A percentile compares a stretch with the other conserved stretches of the same genome.
Evolutionary conservation across 331 rosid genomes (phyloP).

Genomic region (Arachis monticola): DNA sequence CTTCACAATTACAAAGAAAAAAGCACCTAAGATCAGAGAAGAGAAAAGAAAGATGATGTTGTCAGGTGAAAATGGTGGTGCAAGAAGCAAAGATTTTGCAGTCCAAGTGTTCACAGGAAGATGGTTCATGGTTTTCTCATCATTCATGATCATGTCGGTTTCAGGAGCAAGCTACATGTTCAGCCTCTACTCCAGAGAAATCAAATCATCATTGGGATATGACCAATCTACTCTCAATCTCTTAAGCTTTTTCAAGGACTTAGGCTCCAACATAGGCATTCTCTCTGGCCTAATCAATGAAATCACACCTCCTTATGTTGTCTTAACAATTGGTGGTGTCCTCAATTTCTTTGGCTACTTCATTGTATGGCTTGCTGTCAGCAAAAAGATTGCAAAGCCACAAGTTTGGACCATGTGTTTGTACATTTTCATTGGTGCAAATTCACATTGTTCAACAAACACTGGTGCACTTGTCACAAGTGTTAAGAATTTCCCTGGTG

Average conservation of each 20-base stretch:
- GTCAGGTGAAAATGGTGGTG: conserved; percentile 19
- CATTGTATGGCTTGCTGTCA: conserved; percentile 63
- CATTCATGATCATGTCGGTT: conserved; percentile 54
- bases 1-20: too few relatives aligned
- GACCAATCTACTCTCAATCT: conserved; percentile 70
- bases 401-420: conserved; percentile 53
- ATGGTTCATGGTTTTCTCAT: conserved; percentile 57
- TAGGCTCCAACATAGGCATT: conserved; percentile 62
- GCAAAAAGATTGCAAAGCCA: conserved; percentile 46
- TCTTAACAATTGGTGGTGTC: conserved; percentile 47
- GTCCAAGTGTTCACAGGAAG: conserved; percentile 52
- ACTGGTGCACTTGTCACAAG: conserved; percentile 66
- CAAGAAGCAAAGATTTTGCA: conserved; percentile 39
- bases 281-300: conserved; percentile 60
- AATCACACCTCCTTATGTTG: conserved; percentile 63
- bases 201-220: conserved; percentile 64
- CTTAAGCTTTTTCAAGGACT: conserved; percentile 64
- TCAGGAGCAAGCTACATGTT: conserved; percentile 73
- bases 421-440: conserved; percentile 58
- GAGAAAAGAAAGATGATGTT: conserved; percentile 35
- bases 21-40: background rate
- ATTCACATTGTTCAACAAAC: conserved; percentile 69
- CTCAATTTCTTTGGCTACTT: conserved; percentile 62
- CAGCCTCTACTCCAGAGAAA: conserved; percentile 60
- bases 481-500: conserved; percentile 60